Conservation (phyloP, 106 monocot species). For the Alisma plantagoaquatica region DNA sequence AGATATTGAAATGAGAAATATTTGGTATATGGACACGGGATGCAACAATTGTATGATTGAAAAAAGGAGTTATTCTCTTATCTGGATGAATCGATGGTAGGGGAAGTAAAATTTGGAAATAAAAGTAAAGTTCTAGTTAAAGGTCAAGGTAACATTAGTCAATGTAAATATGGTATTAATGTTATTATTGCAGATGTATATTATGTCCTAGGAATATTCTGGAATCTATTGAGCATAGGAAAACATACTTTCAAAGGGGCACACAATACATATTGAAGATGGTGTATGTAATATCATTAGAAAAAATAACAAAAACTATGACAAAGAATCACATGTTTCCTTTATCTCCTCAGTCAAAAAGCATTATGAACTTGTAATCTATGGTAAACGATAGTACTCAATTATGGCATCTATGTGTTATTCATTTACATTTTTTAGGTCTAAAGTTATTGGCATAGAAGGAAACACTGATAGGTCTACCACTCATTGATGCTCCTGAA, state of each 20-base stretch:
- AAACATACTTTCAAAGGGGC: constrained; percentile 1
- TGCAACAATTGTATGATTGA: too few relatives aligned
- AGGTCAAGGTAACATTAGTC: too few relatives aligned
- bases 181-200: too few relatives aligned
- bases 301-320: not conserved
- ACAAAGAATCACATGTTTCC: not conserved
- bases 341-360: not conserved
- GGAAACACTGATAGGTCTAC: not conserved
- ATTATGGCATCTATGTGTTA: constrained; percentile 5
- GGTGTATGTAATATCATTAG: not conserved
- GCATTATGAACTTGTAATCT: not conserved
- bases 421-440: not conserved
- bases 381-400: not conserved
- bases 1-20: too few relatives aligned
- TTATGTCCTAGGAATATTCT: not conserved
- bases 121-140: too few relatives aligned
- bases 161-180: too few relatives aligned
- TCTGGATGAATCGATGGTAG: too few relatives aligned
- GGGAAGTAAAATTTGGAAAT: too few relatives aligned
- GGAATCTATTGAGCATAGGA: not conserved
- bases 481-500: not conserved
- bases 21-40: too few relatives aligned
- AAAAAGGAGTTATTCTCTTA: too few relatives aligned
- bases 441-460: not conserved
- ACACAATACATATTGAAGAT: constrained; percentile 4